Evolutionary conservation across 108 stramenopile genomes (phyloP).

Genomic region (Skeletonema tropicum): DNA sequence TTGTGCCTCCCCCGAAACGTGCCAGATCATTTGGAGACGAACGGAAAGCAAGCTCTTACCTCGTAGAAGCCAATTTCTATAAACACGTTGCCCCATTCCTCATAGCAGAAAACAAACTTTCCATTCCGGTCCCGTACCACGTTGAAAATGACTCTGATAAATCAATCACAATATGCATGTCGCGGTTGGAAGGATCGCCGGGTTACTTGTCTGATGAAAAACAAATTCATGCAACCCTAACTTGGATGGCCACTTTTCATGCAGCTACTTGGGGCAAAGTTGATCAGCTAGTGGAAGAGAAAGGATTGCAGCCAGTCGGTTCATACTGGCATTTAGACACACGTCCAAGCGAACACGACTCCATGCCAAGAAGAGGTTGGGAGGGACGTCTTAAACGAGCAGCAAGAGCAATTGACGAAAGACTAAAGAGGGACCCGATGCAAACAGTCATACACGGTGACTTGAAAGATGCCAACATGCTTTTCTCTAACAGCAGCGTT

Average conservation of each 20-base stretch:
- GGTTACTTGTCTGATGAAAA: neutral
- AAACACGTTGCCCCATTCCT: slow-evolving; percentile 39
- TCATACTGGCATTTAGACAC: slow-evolving; percentile 84
- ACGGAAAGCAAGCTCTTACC: slow-evolving; percentile 68
- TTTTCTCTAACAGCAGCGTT: slow-evolving; percentile 33
- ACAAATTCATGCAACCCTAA: slow-evolving; percentile 21
- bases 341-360: slow-evolving; percentile 68
- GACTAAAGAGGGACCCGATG: slow-evolving; percentile 63
- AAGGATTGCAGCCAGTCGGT: slow-evolving; percentile 56
- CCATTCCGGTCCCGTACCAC: slow-evolving; percentile 47
- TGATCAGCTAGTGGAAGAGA: slow-evolving; percentile 31
- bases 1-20: slow-evolving; percentile 41
- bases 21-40: slow-evolving; percentile 58
- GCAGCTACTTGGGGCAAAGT: slow-evolving; percentile 60
- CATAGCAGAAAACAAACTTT: slow-evolving; percentile 13
- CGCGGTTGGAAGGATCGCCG: slow-evolving; percentile 30
- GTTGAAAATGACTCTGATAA: slow-evolving; percentile 47
- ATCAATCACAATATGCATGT: slow-evolving; percentile 51
- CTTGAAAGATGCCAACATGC: slow-evolving; percentile 74
- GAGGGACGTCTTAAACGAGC: slow-evolving; percentile 71
- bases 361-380: slow-evolving; percentile 67
- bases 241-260: slow-evolving; percentile 76
- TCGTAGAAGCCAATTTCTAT: slow-evolving; percentile 77
- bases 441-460: slow-evolving; percentile 80
- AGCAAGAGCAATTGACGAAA: slow-evolving; percentile 67